Conservation (phyloP, 2,329 filamentous ascomycete genomes). For the Beauveria australis region DNA sequence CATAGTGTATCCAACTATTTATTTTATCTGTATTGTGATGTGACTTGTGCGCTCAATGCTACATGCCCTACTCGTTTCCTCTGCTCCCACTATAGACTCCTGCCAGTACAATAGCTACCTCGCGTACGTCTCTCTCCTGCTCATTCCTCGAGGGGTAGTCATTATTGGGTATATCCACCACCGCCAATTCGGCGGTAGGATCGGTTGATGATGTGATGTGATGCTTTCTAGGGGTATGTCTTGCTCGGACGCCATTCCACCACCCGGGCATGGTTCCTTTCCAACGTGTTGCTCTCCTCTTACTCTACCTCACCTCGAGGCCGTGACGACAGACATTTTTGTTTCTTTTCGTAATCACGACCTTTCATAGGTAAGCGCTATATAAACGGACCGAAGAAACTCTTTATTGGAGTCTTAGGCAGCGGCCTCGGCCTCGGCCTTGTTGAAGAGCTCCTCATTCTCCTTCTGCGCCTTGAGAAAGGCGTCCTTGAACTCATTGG, state of each 20-base stretch:
- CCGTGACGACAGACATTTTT: background rate
- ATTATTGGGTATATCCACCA: slow-evolving; percentile 10
- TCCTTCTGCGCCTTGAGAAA: slow-evolving; percentile 96
- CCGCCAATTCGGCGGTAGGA: slow-evolving; percentile 1
- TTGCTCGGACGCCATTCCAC: background rate
- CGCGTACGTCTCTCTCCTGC: background rate
- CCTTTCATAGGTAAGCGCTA: no score
- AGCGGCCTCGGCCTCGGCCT: slow-evolving; percentile 26
- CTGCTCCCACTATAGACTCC: background rate
- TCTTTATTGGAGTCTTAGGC: slow-evolving; percentile 3
- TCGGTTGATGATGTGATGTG: slow-evolving; percentile 7
- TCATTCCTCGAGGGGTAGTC: slow-evolving; percentile 1
- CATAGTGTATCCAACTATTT: background rate
- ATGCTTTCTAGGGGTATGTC: slow-evolving; percentile 5
- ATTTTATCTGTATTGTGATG: slow-evolving; percentile 7
- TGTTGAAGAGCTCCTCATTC: slow-evolving; percentile 78
- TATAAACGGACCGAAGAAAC: no score
- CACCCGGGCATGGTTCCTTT: background rate
- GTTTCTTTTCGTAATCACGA: no score
- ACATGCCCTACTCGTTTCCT: background rate
- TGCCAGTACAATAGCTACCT: background rate
- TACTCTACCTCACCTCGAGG: slow-evolving; percentile 7
- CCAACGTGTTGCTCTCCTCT: background rate
- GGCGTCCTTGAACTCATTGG: slow-evolving; percentile 94
- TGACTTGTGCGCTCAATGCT: slow-evolving; percentile 12